Percentiles rank a stretch among this genome's conserved stretches.
phyloP scores from a whole-genome alignment of 495 filamentous ascomycete species.

The Zalerion maritima region DNA sequence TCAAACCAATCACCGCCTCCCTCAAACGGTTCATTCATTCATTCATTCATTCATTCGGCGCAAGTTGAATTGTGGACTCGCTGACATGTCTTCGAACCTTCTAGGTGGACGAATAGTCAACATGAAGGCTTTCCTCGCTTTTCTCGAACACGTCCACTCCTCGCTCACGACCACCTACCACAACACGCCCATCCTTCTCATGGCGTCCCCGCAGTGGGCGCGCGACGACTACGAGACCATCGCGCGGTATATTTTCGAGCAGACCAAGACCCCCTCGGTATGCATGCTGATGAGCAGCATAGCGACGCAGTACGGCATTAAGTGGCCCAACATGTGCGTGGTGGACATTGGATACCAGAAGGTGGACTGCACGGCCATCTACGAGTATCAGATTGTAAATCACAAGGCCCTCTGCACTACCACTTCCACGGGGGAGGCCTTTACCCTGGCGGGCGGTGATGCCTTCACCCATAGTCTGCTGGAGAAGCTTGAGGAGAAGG shows the following conservation, averaged over 20 bases:
- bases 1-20: neutral
- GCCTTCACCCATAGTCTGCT: constrained; percentile 67
- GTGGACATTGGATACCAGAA: constrained; percentile 85
- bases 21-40: no score
- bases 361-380: constrained; percentile 78
- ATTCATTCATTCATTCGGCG: no score
- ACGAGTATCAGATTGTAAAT: constrained; percentile 50
- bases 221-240: constrained; percentile 66
- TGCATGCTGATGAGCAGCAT: constrained; percentile 73
- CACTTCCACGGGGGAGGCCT: constrained; percentile 41
- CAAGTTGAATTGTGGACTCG: no score
- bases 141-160: constrained; percentile 76
- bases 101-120: constrained; percentile 66
- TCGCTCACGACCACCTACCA: constrained; percentile 80
- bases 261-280: constrained; percentile 85
- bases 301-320: constrained; percentile 72
- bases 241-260: constrained; percentile 88
- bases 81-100: neutral
- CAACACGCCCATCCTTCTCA: constrained; percentile 74
- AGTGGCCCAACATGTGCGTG: constrained; percentile 58
- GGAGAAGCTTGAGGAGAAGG: constrained; percentile 50
- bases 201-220: constrained; percentile 77
- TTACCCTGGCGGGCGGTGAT: constrained; percentile 69
- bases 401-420: constrained; percentile 21
- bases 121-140: constrained; percentile 82